These are phyloP conservation scores for Rugonectria rugulosa DNA, from an alignment of 2,329 filamentous ascomycete species.

Conservation along the genomic window DNA sequence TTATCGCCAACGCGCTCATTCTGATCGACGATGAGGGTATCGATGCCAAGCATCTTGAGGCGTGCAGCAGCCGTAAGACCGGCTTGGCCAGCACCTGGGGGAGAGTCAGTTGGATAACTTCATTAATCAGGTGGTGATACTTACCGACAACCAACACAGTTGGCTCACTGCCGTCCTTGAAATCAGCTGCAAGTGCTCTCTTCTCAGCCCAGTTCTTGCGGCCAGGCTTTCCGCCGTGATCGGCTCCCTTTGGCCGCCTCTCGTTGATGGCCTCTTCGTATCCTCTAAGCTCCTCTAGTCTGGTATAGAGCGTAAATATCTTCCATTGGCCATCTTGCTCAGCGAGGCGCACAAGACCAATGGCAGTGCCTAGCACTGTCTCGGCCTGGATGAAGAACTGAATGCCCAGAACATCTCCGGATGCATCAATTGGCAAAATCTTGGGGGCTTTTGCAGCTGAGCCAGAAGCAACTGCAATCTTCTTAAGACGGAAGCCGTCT, in stretches of 20 bases:
- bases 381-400: conserved; percentile 63
- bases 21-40: conserved; percentile 65
- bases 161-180: conserved; percentile 57
- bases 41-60: conserved; percentile 65
- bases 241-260: conserved; percentile 61
- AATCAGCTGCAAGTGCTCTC: conserved; percentile 56
- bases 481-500: conserved; percentile 51
- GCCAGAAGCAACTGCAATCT: conserved; percentile 56
- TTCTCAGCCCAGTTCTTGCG: conserved; percentile 68
- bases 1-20: conserved; percentile 68
- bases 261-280: conserved; percentile 57
- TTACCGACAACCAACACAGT: conserved; percentile 68
- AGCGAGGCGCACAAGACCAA: conserved; percentile 63
- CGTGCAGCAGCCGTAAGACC: conserved; percentile 66
- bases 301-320: conserved; percentile 70
- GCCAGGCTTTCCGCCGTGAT: conserved; percentile 59
- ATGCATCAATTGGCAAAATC: conserved; percentile 55
- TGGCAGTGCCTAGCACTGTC: conserved; percentile 61
- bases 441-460: conserved; percentile 53
- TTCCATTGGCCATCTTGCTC: conserved; percentile 61
- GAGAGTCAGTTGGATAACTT: not conserved
- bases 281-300: conserved; percentile 60
- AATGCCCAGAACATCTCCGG: conserved; percentile 59
- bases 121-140: conserved; percentile 16
- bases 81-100: conserved; percentile 66